A percentile compares a stretch with the other conserved stretches of the same genome.
Conservation (phyloP, 805 yeast genomes). For the Hanseniaspora thailandica region DNA sequence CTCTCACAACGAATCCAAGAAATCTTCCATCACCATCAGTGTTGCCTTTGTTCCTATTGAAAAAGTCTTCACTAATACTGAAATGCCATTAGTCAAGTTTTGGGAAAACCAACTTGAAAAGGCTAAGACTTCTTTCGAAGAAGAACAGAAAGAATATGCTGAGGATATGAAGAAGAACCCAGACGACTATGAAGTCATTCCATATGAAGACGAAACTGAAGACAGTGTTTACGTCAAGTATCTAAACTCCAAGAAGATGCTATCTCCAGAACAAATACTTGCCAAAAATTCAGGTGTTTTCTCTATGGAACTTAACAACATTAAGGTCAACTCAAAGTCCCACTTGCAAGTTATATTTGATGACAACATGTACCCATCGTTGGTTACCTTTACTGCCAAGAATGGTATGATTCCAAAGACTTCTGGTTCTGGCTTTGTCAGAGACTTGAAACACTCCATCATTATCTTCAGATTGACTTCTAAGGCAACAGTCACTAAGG, state of each 20-base stretch:
- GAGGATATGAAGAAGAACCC: conserved; percentile 47
- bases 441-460: conserved; percentile 57
- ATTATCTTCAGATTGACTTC: conserved; percentile 47
- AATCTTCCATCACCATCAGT: conserved; percentile 43
- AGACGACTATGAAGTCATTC: conserved; percentile 52
- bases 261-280: conserved; percentile 43
- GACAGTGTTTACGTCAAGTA: conserved; percentile 25
- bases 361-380: conserved; percentile 50
- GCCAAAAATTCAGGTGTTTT: conserved; percentile 52
- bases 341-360: conserved; percentile 50
- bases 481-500: conserved; percentile 36
- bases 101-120: conserved; percentile 22
- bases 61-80: conserved; percentile 51
- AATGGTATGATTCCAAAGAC: conserved; percentile 38
- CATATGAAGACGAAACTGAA: conserved; percentile 34
- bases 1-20: conserved; percentile 15
- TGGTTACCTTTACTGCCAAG: conserved; percentile 38
- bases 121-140: conserved; percentile 32
- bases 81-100: conserved; percentile 33
- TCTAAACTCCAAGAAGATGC: conserved; percentile 32
- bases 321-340: conserved; percentile 35
- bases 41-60: conserved; percentile 55
- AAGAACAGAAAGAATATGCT: conserved; percentile 39
- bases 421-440: conserved; percentile 49
- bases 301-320: conserved; percentile 40